Evolutionary conservation across 2,329 filamentous ascomycete genomes (phyloP), one percentile per base, ranked within the genome.

Genomic region (Pseudocercospora cruenta): DNA sequence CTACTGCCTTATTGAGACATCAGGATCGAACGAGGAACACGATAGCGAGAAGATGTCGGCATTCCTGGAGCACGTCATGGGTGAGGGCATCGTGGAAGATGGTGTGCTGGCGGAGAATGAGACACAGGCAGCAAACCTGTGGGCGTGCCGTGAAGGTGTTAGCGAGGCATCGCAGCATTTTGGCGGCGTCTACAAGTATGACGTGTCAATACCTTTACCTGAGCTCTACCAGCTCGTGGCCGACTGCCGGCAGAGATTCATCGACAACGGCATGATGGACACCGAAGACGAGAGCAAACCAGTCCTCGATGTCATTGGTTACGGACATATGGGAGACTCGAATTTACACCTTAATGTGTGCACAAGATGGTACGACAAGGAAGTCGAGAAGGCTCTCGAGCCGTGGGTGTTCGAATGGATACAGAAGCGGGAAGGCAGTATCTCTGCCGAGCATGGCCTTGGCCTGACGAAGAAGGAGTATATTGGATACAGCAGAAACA

Each of bases 401-500:
- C 95, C 96, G 0, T 99, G 91, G 81, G 92, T 99, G 24, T 99
- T 97, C 77, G 93, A 99, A 82, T 99, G 95, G 95, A 94, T 98
- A 71, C 85, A 90, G 74, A 88, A 92, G 82, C 87, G 91, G 55
- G 90, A 90, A 69, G 95, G 95, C 68, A 97, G 93, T 79, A 97
- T 99, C 80, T 97, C 93, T 76, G 95, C 95, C 58, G 95, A 99
- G 82, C 95, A 99, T 78, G 95, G 95, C 3, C 82, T 99, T 47
- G 95, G 95, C 16, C 82, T 99, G 69, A 93, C 94, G 58, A 99
- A 99, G 89, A 97, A 96, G 84, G 91, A 93, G 66, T 99, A 90
- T 77, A 93, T 99, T 78, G 90, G 92, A 31, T 98, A 98, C 82
- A 97, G 93, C 81, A 88, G 93, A 74, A 94, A 90, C 76, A 90